A percentile compares a stretch with the other conserved stretches of the same genome.
These are phyloP conservation scores for Dactylorhiza incarnata DNA, from an alignment of 106 monocot genomes.

Conservation along the genomic window DNA sequence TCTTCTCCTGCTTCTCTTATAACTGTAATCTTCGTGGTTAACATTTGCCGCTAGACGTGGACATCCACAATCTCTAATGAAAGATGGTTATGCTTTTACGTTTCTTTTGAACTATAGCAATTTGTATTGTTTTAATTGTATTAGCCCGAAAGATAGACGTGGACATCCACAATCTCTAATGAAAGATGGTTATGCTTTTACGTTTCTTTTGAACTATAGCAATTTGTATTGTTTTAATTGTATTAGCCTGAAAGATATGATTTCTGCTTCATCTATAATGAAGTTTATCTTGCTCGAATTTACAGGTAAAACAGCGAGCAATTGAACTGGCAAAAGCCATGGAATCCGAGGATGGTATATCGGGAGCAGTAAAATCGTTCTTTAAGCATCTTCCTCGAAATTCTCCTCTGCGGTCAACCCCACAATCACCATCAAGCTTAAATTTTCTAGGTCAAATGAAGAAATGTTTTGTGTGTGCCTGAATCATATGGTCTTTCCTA, in stretches of 20 bases:
- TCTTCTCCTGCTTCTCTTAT: too few relatives aligned
- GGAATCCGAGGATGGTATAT: conserved; percentile 53
- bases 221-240: too few relatives aligned
- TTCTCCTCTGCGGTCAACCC: not conserved
- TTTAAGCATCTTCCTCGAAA: conserved; percentile 47
- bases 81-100: not conserved
- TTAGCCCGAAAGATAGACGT: too few relatives aligned
- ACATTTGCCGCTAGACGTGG: too few relatives aligned
- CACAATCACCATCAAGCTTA: not conserved
- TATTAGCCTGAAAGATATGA: too few relatives aligned
- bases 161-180: not conserved
- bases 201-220: not conserved
- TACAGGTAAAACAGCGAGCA: conserved; percentile 50
- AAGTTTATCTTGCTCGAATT: not conserved
- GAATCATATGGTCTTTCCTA: not conserved
- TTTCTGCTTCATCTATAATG: not conserved
- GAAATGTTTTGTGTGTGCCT: conserved; percentile 24
- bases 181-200: not conserved
- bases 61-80: not conserved
- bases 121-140: too few relatives aligned
- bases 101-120: not conserved
- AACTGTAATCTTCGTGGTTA: too few relatives aligned
- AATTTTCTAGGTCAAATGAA: conserved; percentile 19
- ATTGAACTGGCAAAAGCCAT: conserved; percentile 43
- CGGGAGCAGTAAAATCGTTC: conserved; percentile 57